A percentile compares a stretch with the other conserved stretches of the same genome.
Conservation (phyloP, 2,329 filamentous ascomycete species). For the Alternaria postmessia region DNA sequence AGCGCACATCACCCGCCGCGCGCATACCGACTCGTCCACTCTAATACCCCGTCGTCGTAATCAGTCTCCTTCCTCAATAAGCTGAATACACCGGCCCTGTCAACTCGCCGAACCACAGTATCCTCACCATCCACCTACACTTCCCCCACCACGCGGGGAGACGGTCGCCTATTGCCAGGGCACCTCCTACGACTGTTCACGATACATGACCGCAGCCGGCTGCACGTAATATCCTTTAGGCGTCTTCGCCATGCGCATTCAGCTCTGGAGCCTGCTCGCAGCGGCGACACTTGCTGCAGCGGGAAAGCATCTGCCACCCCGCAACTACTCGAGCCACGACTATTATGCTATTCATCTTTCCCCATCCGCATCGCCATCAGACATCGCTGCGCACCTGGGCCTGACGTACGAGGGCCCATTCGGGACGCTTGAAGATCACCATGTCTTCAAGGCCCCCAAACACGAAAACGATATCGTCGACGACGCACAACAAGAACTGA, state of each 20-base stretch:
- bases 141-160: neutral
- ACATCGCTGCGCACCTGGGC: constrained; percentile 76
- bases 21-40: neutral
- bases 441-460: constrained; percentile 79
- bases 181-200: constrained; percentile 1
- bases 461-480: constrained; percentile 64
- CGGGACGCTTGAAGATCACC: constrained; percentile 79
- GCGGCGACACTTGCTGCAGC: constrained; percentile 44
- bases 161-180: constrained; percentile 6
- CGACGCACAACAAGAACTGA: constrained; percentile 61
- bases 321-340: constrained; percentile 82
- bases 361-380: constrained; percentile 67
- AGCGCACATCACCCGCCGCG: neutral
- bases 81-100: constrained; percentile 16
- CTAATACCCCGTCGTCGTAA: constrained; percentile 10
- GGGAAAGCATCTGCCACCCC: constrained; percentile 58
- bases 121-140: constrained; percentile 10
- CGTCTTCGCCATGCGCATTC: constrained; percentile 45
- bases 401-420: constrained; percentile 82
- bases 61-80: constrained; percentile 29
- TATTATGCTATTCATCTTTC: constrained; percentile 93
- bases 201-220: constrained; percentile 28
- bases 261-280: constrained; percentile 55
- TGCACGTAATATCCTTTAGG: constrained; percentile 19
- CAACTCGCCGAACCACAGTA: constrained; percentile 16